These are phyloP conservation scores for Phylloboletellus chloephorus DNA, from an alignment of 1,284 basidiomycete genomes.

Conservation along the genomic window DNA sequence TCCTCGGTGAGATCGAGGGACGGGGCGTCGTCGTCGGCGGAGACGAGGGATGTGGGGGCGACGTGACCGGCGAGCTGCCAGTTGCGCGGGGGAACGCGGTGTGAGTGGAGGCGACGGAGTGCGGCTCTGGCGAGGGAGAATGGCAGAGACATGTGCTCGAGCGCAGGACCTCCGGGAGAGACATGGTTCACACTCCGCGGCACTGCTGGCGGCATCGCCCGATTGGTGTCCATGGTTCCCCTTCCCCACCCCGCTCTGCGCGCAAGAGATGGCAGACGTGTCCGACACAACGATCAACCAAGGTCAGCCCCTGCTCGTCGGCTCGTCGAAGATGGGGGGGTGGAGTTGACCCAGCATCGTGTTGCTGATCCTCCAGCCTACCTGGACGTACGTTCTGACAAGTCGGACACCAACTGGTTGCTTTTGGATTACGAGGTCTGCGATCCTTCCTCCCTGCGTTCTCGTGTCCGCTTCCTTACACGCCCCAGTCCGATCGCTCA, in stretches of 20 bases:
- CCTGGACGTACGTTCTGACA: conserved; percentile 77
- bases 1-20: conserved; percentile 50
- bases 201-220: conserved; percentile 23
- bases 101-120: conserved; percentile 26
- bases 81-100: conserved; percentile 28
- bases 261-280: conserved; percentile 82
- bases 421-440: conserved; percentile 80
- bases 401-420: conserved; percentile 80
- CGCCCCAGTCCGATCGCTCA: conserved; percentile 65
- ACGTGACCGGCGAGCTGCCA: conserved; percentile 49
- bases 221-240: conserved; percentile 6
- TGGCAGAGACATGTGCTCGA: conserved; percentile 17
- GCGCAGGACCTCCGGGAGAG: background rate
- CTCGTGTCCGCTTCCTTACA: conserved; percentile 12
- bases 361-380: conserved; percentile 56
- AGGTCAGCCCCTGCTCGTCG: conserved; percentile 45
- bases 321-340: conserved; percentile 7
- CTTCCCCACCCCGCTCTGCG: background rate
- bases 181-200: conserved; percentile 23
- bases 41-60: conserved; percentile 49
- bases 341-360: conserved; percentile 18
- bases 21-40: conserved; percentile 34
- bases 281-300: conserved; percentile 71
- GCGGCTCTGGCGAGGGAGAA: conserved; percentile 9
- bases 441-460: conserved; percentile 2